Conservation (phyloP, 805 yeast genomes). For the Candida nitratophila region DNA sequence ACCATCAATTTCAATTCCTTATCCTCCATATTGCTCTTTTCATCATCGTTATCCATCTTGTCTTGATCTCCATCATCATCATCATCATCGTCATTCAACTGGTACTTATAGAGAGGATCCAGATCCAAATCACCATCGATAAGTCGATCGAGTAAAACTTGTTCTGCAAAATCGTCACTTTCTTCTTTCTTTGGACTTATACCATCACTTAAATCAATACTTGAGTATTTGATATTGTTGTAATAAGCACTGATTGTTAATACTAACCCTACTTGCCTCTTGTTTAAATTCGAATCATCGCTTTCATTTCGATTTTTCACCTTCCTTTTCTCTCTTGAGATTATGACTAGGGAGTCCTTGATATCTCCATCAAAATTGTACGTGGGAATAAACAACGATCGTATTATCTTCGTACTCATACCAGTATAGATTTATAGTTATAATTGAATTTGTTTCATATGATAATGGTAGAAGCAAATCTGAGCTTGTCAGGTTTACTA, state of each 20-base stretch:
- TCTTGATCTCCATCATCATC: neutral
- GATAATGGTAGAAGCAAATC: too few relatives aligned
- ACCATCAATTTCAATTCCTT: neutral
- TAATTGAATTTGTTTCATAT: too few relatives aligned
- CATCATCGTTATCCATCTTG: too few relatives aligned
- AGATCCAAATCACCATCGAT: neutral
- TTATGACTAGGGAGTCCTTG: neutral
- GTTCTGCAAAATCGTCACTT: neutral
- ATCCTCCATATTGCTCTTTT: neutral
- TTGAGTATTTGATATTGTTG: neutral
- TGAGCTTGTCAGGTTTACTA: too few relatives aligned
- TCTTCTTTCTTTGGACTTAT: neutral
- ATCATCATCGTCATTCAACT: neutral
- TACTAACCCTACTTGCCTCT: neutral
- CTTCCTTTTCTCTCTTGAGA: neutral
- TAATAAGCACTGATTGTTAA: neutral
- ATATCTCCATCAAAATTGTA: neutral
- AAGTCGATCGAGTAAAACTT: neutral
- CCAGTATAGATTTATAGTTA: too few relatives aligned
- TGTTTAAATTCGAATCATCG: neutral
- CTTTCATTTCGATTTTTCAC: neutral
- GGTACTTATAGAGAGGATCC: neutral
- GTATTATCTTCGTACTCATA: neutral
- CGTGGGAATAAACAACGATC: neutral
- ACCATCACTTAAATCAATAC: neutral